Conservation (phyloP, 2,329 filamentous ascomycete genomes). For the Pyrenochaeta sp. region DNA sequence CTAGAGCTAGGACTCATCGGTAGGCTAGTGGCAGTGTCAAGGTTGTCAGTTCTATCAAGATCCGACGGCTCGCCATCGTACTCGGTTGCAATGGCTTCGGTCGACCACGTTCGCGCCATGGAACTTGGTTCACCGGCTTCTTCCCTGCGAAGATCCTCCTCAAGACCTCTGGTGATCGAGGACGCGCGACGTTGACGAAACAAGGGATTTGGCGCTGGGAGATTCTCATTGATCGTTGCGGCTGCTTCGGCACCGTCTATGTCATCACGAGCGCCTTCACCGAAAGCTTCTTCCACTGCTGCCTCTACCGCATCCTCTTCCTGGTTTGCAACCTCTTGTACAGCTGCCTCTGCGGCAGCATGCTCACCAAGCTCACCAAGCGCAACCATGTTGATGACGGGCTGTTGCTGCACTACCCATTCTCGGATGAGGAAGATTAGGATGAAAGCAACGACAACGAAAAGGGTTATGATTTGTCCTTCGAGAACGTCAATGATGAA, state of each 20-base stretch:
- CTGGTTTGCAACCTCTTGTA: constrained; percentile 30
- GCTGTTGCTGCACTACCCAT: constrained; percentile 98
- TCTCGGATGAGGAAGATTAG: constrained; percentile 96
- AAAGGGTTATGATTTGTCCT: constrained; percentile 89
- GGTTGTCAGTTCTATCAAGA: constrained; percentile 5
- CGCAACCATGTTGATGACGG: constrained; percentile 78
- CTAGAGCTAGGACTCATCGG: too few species aligned
- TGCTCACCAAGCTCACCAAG: constrained; percentile 34
- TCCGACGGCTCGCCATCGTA: too few species aligned
- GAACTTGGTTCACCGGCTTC: constrained; percentile 26
- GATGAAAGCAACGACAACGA: constrained; percentile 93
- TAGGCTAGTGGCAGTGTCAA: not conserved
- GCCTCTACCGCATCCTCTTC: constrained; percentile 31
- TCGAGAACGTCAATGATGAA: constrained; percentile 84
- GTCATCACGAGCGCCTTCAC: constrained; percentile 9
- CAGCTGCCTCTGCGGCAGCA: too few species aligned
- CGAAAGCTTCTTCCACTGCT: constrained; percentile 10
- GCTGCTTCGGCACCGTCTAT: not conserved
- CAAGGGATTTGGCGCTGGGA: constrained; percentile 9
- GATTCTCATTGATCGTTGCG: not conserved
- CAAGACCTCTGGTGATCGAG: constrained; percentile 19
- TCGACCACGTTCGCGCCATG: too few species aligned
- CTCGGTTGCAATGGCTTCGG: constrained; percentile 15
- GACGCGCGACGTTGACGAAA: constrained; percentile 24
- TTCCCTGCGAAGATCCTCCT: constrained; percentile 21